These are phyloP conservation scores for Geotrichum histeridarum DNA, from an alignment of 1,139 yeast species.

Conservation along the genomic window DNA sequence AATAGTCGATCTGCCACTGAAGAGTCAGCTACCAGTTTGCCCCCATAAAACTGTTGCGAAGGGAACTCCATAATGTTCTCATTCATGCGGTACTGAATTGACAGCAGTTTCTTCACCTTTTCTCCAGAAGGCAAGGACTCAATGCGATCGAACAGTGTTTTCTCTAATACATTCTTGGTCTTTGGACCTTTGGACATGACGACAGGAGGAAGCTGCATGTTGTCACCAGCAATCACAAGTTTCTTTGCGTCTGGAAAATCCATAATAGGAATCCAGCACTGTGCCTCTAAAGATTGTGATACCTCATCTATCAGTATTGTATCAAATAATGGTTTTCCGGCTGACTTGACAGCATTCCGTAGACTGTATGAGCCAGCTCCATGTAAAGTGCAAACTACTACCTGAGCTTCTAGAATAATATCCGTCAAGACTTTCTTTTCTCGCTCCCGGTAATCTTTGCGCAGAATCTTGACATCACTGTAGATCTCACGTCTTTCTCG, in stretches of 20 bases:
- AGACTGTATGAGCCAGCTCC: constrained; percentile 77
- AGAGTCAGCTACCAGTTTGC: constrained; percentile 56
- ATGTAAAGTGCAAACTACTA: constrained; percentile 77
- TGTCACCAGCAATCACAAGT: constrained; percentile 60
- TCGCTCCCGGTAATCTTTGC: constrained; percentile 62
- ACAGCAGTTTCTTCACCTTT: constrained; percentile 51
- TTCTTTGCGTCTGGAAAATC: constrained; percentile 55
- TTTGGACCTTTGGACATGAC: constrained; percentile 37
- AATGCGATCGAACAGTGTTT: constrained; percentile 76
- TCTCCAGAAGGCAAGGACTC: constrained; percentile 47
- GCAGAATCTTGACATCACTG: constrained; percentile 59
- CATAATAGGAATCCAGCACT: constrained; percentile 93
- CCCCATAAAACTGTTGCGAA: constrained; percentile 59
- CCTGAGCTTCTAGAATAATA: constrained; percentile 55
- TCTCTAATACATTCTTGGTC: constrained; percentile 44
- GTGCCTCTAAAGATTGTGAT: constrained; percentile 89
- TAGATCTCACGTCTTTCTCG: constrained; percentile 63
- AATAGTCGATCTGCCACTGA: constrained; percentile 53
- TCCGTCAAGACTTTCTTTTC: constrained; percentile 63
- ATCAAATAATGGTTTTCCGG: constrained; percentile 50
- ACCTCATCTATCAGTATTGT: constrained; percentile 91
- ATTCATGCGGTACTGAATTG: constrained; percentile 87
- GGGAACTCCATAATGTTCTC: constrained; percentile 72
- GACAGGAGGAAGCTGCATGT: constrained; percentile 66
- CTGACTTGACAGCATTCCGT: constrained; percentile 42